These are phyloP conservation scores for Aschersonia sp. DNA, from an alignment of 2,329 filamentous ascomycete genomes.

Conservation along the genomic window DNA sequence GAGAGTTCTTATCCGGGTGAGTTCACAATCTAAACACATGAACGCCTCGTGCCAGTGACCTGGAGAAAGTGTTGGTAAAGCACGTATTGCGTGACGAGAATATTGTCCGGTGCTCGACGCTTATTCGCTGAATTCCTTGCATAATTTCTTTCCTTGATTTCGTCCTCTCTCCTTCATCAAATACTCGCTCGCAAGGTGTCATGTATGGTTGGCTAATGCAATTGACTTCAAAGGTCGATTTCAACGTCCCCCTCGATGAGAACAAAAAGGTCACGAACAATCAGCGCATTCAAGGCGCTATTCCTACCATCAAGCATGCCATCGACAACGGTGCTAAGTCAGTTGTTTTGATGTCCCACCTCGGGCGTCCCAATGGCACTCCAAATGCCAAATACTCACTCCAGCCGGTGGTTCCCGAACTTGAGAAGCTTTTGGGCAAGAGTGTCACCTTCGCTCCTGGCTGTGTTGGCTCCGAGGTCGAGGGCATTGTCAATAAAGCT, in stretches of 20 bases:
- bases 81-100: too few species aligned
- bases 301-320: constrained; percentile 91
- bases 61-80: too few species aligned
- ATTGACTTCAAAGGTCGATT: constrained; percentile 63
- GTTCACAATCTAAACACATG: constrained; percentile 17
- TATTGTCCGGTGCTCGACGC: too few species aligned
- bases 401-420: constrained; percentile 77
- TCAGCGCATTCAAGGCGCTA: constrained; percentile 92
- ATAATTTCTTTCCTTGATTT: too few species aligned
- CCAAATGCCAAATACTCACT: constrained; percentile 87
- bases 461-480: constrained; percentile 78
- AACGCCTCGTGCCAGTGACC: too few species aligned
- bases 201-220: background rate
- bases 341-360: constrained; percentile 95
- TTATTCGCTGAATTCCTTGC: too few species aligned
- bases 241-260: constrained; percentile 94
- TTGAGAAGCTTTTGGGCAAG: constrained; percentile 79
- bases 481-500: constrained; percentile 77
- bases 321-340: constrained; percentile 81
- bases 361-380: constrained; percentile 87
- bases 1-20: constrained; percentile 90
- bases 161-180: too few species aligned
- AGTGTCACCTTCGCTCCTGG: constrained; percentile 80
- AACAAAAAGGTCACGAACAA: constrained; percentile 94
- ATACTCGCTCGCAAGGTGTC: too few species aligned